phyloP scores from a whole-genome alignment of 495 filamentous ascomycete species.

The Penicillium herquei region DNA sequence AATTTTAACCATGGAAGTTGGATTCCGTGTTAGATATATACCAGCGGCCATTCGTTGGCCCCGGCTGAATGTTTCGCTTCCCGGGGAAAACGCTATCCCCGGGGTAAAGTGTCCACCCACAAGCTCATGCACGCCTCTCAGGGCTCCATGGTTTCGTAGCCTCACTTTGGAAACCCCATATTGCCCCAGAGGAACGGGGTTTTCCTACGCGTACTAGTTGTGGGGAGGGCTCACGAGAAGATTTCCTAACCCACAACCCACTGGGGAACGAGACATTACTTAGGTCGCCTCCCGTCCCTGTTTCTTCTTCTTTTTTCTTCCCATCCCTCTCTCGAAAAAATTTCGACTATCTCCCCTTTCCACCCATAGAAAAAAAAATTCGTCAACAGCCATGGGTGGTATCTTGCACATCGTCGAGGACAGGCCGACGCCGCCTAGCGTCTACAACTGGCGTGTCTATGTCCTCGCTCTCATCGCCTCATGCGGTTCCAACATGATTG shows the following conservation, averaged over 20 bases:
- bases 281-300: constrained; percentile 19
- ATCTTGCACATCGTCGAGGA: constrained; percentile 62
- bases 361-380: constrained; percentile 3
- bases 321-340: constrained; percentile 5
- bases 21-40: constrained; percentile 25
- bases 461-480: constrained; percentile 59
- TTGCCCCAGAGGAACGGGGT: constrained; percentile 31
- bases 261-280: constrained; percentile 21
- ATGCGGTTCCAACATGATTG: constrained; percentile 70
- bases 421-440: constrained; percentile 59
- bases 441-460: constrained; percentile 78
- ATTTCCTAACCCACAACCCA: constrained; percentile 22
- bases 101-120: constrained; percentile 19
- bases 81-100: constrained; percentile 42
- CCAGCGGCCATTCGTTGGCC: constrained; percentile 12
- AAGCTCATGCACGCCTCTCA: constrained; percentile 10
- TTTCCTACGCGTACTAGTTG: constrained; percentile 25
- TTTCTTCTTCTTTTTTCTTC: constrained; percentile 5
- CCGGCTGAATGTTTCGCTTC: constrained; percentile 26
- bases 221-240: constrained; percentile 28
- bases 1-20: constrained; percentile 9
- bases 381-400: constrained; percentile 46
- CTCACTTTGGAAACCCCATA: constrained; percentile 27
- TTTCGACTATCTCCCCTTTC: constrained; percentile 1
- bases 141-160: constrained; percentile 15